These are phyloP conservation scores for Xerocomellus amylosporus DNA, from an alignment of 768 basidiomycete genomes.

Conservation along the genomic window DNA sequence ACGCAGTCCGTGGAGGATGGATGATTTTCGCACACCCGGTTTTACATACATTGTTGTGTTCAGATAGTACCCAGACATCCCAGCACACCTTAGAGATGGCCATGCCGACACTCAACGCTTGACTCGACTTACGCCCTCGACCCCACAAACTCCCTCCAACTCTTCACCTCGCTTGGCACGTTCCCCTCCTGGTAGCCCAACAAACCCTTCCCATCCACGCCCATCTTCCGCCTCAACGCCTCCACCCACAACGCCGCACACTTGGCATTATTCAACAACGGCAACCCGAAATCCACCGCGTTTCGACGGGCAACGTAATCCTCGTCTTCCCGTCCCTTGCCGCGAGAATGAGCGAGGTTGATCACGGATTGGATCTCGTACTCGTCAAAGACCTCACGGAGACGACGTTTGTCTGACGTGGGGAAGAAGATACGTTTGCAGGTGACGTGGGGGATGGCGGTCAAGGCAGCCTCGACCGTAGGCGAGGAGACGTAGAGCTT, in stretches of 20 bases:
- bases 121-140: conserved; percentile 47
- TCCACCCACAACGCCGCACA: conserved; percentile 91
- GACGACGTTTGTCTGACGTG: conserved; percentile 90
- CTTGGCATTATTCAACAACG: conserved; percentile 85
- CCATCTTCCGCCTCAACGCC: conserved; percentile 79
- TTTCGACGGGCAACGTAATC: conserved; percentile 97
- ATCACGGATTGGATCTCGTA: conserved; percentile 93
- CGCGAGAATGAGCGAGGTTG: conserved; percentile 84
- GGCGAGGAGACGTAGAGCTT: conserved; percentile 89
- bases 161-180: conserved; percentile 87
- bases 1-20: too few relatives aligned
- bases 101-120: background rate
- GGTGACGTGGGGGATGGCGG: conserved; percentile 68
- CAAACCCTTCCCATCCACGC: conserved; percentile 62
- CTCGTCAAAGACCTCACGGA: conserved; percentile 91
- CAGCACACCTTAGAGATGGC: too few relatives aligned
- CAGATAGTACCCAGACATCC: too few relatives aligned
- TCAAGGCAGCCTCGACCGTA: conserved; percentile 77
- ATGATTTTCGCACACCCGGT: too few relatives aligned
- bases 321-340: conserved; percentile 75
- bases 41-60: too few relatives aligned
- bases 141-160: conserved; percentile 90
- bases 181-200: conserved; percentile 79
- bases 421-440: conserved; percentile 96
- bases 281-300: conserved; percentile 93